Evolutionary conservation across 257 asterid species (phyloP).

Genomic region (Marsdenia floribunda): DNA sequence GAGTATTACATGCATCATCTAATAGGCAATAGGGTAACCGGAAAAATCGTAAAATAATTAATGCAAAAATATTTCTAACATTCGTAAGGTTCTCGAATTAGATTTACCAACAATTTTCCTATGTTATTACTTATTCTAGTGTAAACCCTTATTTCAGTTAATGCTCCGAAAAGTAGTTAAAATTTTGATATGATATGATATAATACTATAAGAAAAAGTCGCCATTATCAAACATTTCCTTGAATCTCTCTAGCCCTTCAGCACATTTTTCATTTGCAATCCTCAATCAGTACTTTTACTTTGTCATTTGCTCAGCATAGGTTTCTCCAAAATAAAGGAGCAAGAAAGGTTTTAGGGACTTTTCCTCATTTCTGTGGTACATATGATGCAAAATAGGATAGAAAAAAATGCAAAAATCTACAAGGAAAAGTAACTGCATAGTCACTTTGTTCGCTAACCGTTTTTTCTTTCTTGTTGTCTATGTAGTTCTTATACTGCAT

Average conservation of each 20-base stretch:
- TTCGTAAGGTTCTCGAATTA: background rate
- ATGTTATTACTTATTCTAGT: background rate
- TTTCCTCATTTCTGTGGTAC: background rate
- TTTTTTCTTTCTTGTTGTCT: background rate
- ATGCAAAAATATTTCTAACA: background rate
- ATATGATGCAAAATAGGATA: background rate
- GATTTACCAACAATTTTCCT: background rate
- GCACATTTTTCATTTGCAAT: background rate
- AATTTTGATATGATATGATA: background rate
- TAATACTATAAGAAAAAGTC: background rate
- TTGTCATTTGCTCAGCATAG: background rate
- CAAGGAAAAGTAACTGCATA: background rate
- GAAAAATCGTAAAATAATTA: background rate
- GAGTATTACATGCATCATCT: too few species aligned
- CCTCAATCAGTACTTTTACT: background rate
- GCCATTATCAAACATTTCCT: background rate
- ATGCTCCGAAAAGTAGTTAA: background rate
- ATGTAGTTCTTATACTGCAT: background rate
- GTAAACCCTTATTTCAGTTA: background rate
- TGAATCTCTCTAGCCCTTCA: background rate
- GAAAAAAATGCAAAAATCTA: background rate
- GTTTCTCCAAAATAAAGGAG: background rate
- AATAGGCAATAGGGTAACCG: background rate
- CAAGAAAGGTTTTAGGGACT: background rate
- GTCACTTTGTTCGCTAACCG: background rate